Evolutionary conservation across 1,284 basidiomycete species (phyloP).

Genomic region (Mycosarcoma maydis): DNA sequence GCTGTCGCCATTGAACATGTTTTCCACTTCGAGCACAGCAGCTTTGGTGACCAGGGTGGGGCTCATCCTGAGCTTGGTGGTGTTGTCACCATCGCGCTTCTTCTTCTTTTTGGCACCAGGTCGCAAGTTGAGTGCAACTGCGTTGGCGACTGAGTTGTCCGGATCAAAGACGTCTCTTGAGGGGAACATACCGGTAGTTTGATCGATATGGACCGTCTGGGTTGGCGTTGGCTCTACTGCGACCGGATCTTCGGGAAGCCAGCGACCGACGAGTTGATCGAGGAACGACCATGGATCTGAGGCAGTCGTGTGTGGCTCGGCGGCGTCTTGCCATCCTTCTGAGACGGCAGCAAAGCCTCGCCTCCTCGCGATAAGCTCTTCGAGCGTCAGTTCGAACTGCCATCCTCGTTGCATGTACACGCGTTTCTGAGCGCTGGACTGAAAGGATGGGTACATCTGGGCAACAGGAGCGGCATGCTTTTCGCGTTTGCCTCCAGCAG

Average conservation of each 20-base stretch:
- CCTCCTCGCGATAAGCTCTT: conserved; percentile 50
- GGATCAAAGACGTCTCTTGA: conserved; percentile 42
- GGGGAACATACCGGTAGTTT: conserved; percentile 39
- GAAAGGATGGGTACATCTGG: conserved; percentile 54
- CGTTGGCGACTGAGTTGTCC: conserved; percentile 47
- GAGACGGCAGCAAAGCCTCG: conserved; percentile 19
- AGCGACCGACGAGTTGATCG: conserved; percentile 48
- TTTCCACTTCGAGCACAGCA: conserved; percentile 57
- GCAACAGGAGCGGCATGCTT: conserved; percentile 56
- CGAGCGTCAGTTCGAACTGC: conserved; percentile 51
- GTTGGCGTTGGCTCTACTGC: conserved; percentile 37
- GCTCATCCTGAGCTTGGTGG: conserved; percentile 36
- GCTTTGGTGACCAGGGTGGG: conserved; percentile 62
- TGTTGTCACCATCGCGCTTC: conserved; percentile 38
- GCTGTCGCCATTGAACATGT: conserved; percentile 63
- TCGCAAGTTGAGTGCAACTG: conserved; percentile 46
- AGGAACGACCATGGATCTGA: conserved; percentile 59
- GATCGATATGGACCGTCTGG: conserved; percentile 21
- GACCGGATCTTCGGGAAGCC: conserved; percentile 44
- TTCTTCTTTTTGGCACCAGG: conserved; percentile 43
- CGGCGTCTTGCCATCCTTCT: conserved; percentile 35
- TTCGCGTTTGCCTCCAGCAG: conserved; percentile 32
- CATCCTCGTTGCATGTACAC: conserved; percentile 40
- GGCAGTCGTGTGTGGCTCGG: conserved; percentile 3
- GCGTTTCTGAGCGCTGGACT: conserved; percentile 13